Evolutionary conservation across 2,329 filamentous ascomycete genomes (phyloP).

Genomic region (Bipolaris gigantea): DNA sequence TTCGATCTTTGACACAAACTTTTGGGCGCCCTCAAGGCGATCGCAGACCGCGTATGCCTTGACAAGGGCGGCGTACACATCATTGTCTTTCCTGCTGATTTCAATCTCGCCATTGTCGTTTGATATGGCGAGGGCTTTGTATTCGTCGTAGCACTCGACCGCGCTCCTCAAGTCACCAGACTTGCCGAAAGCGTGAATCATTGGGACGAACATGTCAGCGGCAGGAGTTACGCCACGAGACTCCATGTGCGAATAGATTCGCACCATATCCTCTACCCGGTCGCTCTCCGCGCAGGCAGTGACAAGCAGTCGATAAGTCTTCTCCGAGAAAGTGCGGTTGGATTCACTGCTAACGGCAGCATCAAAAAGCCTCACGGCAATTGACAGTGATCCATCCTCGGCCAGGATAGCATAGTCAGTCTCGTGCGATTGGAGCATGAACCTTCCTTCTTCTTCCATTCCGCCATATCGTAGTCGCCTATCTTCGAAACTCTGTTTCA

Average conservation of each 20-base stretch:
- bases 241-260: slow-evolving; percentile 91
- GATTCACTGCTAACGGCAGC: slow-evolving; percentile 66
- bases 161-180: slow-evolving; percentile 82
- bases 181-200: slow-evolving; percentile 91
- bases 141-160: slow-evolving; percentile 94
- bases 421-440: slow-evolving; percentile 87
- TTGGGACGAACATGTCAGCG: slow-evolving; percentile 81
- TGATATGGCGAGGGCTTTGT: slow-evolving; percentile 83
- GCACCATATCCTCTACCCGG: slow-evolving; percentile 83
- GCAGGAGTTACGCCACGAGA: slow-evolving; percentile 71
- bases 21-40: slow-evolving; percentile 77
- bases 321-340: slow-evolving; percentile 69
- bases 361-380: slow-evolving; percentile 84
- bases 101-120: slow-evolving; percentile 73
- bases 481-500: slow-evolving; percentile 75
- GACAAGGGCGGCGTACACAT: slow-evolving; percentile 89
- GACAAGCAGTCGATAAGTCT: slow-evolving; percentile 84
- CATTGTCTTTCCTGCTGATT: slow-evolving; percentile 72
- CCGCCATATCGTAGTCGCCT: slow-evolving; percentile 83
- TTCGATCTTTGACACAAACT: slow-evolving; percentile 82
- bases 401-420: slow-evolving; percentile 81
- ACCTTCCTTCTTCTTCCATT: slow-evolving; percentile 79
- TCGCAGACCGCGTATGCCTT: slow-evolving; percentile 84
- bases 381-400: slow-evolving; percentile 83
- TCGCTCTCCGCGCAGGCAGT: slow-evolving; percentile 83